phyloP scores from a whole-genome alignment of 2,329 filamentous ascomycete genomes.

The Triangularia verruculosa region DNA sequence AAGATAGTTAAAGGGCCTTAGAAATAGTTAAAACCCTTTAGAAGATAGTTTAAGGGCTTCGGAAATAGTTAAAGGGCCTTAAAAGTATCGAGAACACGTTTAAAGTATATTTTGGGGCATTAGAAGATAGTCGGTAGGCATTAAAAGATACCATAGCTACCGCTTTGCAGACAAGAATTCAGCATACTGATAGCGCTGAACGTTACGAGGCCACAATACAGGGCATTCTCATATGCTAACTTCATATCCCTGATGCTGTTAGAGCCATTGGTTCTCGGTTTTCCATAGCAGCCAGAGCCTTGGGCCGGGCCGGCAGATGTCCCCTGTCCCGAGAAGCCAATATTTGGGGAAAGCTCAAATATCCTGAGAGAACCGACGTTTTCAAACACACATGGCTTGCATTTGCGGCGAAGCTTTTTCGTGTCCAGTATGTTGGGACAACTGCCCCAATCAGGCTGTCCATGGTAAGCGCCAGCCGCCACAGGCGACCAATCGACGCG shows the following conservation, averaged over 20 bases:
- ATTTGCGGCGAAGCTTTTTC: slow-evolving; percentile 11
- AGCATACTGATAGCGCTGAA: not conserved
- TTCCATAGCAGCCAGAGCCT: slow-evolving; percentile 6
- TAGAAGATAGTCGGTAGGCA: too few relatives aligned
- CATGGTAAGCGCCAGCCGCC: slow-evolving; percentile 20
- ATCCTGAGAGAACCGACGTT: not conserved
- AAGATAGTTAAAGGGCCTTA: too few relatives aligned
- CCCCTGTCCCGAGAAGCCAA: not conserved
- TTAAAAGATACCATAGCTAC: not conserved
- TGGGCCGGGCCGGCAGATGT: slow-evolving; percentile 7
- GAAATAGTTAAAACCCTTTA: too few relatives aligned
- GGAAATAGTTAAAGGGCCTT: too few relatives aligned
- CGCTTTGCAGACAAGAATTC: too few relatives aligned
- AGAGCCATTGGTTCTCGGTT: slow-evolving; percentile 12
- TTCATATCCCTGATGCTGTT: not conserved
- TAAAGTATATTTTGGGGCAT: not conserved
- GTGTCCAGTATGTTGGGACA: slow-evolving; percentile 16
- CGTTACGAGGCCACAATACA: too few relatives aligned
- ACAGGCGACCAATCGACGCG: slow-evolving; percentile 8
- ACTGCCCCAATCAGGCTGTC: slow-evolving; percentile 18
- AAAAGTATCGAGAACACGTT: too few relatives aligned
- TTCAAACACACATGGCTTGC: not conserved
- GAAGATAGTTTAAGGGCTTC: too few relatives aligned
- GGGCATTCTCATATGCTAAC: slow-evolving; percentile 4
- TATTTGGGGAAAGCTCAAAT: not conserved